Percentiles rank a stretch among this genome's conserved stretches.
These are phyloP conservation scores for Lizanozyma gosingica DNA, from an alignment of 1,139 yeast species.

Conservation along the genomic window DNA sequence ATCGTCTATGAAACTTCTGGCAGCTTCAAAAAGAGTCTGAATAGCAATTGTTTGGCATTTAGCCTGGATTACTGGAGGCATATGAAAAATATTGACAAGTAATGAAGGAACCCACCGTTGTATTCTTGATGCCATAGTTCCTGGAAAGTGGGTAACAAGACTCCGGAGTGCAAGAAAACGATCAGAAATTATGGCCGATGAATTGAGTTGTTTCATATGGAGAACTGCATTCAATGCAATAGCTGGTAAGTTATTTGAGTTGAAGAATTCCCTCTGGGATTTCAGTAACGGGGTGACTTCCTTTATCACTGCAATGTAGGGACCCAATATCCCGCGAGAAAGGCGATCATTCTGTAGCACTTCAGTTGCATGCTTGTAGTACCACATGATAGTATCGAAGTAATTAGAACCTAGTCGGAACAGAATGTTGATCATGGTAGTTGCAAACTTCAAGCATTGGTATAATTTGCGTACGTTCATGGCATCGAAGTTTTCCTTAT, in stretches of 20 bases:
- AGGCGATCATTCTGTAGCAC: not conserved
- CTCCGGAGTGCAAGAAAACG: not conserved
- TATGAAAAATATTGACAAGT: not conserved
- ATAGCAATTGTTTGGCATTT: not conserved
- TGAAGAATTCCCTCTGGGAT: not conserved
- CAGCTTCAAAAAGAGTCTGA: not conserved
- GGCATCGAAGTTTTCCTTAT: not conserved
- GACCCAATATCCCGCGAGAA: not conserved
- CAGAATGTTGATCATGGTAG: not conserved
- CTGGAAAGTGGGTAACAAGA: not conserved
- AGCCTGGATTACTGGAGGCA: not conserved
- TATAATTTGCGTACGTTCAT: not conserved
- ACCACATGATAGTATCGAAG: not conserved
- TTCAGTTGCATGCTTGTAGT: not conserved
- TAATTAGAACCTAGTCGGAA: not conserved
- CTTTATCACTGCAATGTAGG: not conserved
- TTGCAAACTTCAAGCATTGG: not conserved
- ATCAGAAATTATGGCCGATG: not conserved
- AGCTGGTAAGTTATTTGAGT: not conserved
- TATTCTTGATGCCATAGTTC: not conserved
- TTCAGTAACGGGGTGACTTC: not conserved
- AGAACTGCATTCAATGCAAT: not conserved
- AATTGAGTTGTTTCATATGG: not conserved
- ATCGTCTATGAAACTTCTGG: not conserved
- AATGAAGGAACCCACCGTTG: not conserved